phyloP scores from a whole-genome alignment of 228 moss, liverwort and hornwort genomes.

The Sphagnum magellanicum region DNA sequence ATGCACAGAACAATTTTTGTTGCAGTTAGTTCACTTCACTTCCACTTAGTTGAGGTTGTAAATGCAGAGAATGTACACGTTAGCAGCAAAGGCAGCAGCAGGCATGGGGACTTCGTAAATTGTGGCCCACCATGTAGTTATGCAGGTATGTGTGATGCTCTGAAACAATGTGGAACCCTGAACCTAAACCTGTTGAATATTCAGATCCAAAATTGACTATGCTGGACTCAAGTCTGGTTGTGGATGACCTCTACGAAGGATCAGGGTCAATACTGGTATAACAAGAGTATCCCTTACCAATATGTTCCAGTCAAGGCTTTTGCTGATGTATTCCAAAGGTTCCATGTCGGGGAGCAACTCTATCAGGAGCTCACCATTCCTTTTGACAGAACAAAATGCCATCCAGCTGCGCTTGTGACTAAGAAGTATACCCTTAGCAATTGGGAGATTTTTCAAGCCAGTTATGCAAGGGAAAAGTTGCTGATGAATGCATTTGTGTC shows the following conservation, averaged over 20 bases:
- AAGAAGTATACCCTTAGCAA: slow-evolving; percentile 30
- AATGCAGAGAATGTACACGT: slow-evolving; percentile 60
- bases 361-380: slow-evolving; percentile 17
- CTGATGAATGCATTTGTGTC: slow-evolving; percentile 31
- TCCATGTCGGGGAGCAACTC: slow-evolving; percentile 21
- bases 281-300: slow-evolving; percentile 23
- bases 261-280: slow-evolving; percentile 45
- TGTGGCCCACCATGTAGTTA: slow-evolving; percentile 76
- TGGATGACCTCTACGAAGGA: slow-evolving; percentile 50
- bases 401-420: slow-evolving; percentile 30
- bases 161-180: no score
- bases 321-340: slow-evolving; percentile 18
- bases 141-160: slow-evolving; percentile 42
- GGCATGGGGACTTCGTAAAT: slow-evolving; percentile 48
- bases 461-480: slow-evolving; percentile 28
- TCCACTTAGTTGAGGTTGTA: not conserved
- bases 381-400: slow-evolving; percentile 29
- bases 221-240: not conserved
- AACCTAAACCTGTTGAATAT: no score
- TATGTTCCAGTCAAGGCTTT: slow-evolving; percentile 28
- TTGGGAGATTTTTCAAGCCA: slow-evolving; percentile 27
- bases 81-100: slow-evolving; percentile 71
- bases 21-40: not conserved
- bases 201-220: no score
- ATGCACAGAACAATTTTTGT: not conserved